Conservation (phyloP, 441 rosid species). For the Theobroma grandiflorum region DNA sequence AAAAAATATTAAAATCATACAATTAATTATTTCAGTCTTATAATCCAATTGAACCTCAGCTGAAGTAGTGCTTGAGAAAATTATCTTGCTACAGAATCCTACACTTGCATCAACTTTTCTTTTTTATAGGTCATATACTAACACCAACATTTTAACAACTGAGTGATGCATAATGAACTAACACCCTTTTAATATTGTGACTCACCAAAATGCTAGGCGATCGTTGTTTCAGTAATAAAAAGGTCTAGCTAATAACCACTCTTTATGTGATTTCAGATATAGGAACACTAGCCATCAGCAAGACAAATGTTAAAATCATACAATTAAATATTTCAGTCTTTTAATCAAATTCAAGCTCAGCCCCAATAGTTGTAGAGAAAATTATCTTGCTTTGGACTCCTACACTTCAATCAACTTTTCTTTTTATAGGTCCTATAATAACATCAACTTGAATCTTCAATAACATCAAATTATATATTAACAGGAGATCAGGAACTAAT, state of each 20-base stretch:
- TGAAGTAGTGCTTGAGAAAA: too few species aligned
- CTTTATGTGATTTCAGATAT: not conserved
- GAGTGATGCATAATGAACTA: not conserved
- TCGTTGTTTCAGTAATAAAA: not conserved
- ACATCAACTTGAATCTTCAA: too few species aligned
- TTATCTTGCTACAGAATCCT: not conserved
- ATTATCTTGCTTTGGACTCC: slow-evolving; percentile 2
- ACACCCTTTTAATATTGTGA: not conserved
- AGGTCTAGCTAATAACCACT: not conserved
- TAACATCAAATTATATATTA: too few species aligned
- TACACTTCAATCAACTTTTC: not conserved
- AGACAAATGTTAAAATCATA: too few species aligned
- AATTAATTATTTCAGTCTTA: too few species aligned
- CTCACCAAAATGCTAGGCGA: not conserved
- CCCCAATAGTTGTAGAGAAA: too few species aligned
- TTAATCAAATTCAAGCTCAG: too few species aligned
- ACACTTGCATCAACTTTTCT: slow-evolving; percentile 1
- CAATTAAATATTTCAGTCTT: too few species aligned
- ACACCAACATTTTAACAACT: not conserved
- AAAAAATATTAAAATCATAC: too few species aligned
- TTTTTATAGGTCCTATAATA: not conserved
- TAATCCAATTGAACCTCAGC: too few species aligned
- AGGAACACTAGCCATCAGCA: slow-evolving; percentile 12
- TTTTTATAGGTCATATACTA: not conserved
- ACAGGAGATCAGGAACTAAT: too few species aligned